Evolutionary conservation across 1,139 yeast genomes (phyloP).

Genomic region (Suhomyces coccinellae): DNA sequence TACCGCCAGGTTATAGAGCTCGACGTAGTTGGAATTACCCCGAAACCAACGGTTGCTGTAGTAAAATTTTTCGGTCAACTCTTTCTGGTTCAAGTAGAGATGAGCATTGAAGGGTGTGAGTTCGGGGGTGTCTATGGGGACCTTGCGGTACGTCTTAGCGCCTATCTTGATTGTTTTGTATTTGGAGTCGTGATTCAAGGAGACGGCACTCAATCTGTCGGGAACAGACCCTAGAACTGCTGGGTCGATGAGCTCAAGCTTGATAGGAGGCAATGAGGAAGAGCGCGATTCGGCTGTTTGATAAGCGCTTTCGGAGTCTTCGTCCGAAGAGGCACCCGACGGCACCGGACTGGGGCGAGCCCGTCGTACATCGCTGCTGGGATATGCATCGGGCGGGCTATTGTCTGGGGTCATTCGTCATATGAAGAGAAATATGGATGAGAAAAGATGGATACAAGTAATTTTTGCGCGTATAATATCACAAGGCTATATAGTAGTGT

Average conservation of each 20-base stretch:
- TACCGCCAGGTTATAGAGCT: slow-evolving; percentile 19
- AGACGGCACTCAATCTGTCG: neutral
- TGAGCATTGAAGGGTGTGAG: neutral
- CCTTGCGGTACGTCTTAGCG: neutral
- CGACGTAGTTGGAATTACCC: slow-evolving; percentile 19
- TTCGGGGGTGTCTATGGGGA: neutral
- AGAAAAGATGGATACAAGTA: neutral
- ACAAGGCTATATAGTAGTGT: slow-evolving; percentile 6
- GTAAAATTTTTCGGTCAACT: neutral
- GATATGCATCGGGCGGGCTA: neutral
- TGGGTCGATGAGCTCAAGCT: neutral
- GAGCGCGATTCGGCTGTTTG: neutral
- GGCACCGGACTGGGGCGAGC: too few relatives aligned
- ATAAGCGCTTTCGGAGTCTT: neutral
- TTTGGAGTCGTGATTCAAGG: neutral
- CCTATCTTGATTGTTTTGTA: neutral
- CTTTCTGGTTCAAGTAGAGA: neutral
- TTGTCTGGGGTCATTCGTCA: slow-evolving; percentile 4
- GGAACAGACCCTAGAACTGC: neutral
- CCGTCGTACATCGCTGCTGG: too few relatives aligned
- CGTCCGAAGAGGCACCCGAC: too few relatives aligned
- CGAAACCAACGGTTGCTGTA: slow-evolving; percentile 10
- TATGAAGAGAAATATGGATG: neutral
- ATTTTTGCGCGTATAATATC: slow-evolving; percentile 6
- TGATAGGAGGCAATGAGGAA: neutral